These are phyloP conservation scores for Trichoderma erinaceum DNA, from an alignment of 495 filamentous ascomycete genomes.

Conservation along the genomic window DNA sequence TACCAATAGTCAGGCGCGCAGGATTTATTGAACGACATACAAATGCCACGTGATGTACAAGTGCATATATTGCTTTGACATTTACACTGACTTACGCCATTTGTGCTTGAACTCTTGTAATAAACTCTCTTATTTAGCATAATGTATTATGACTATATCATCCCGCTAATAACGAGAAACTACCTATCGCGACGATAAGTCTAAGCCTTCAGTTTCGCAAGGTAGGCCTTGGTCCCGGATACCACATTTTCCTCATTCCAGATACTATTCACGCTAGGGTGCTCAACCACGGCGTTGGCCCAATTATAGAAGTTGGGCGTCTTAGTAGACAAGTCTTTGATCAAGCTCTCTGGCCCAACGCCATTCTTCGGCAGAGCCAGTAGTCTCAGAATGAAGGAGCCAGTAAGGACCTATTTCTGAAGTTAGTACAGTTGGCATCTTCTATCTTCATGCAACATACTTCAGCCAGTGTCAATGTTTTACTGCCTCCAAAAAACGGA, in stretches of 20 bases:
- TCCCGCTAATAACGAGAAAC: too few species aligned
- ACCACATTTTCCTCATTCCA: slow-evolving; percentile 45
- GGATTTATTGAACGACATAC: too few species aligned
- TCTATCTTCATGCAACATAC: slow-evolving; percentile 36
- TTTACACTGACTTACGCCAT: too few species aligned
- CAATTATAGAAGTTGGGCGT: slow-evolving; percentile 63
- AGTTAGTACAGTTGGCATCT: neutral
- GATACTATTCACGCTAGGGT: slow-evolving; percentile 63
- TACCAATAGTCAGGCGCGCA: too few species aligned
- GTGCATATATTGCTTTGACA: too few species aligned
- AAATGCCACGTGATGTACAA: too few species aligned
- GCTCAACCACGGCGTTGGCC: slow-evolving; percentile 53
- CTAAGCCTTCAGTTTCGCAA: slow-evolving; percentile 26
- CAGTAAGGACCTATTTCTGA: slow-evolving; percentile 51
- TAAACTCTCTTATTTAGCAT: too few species aligned
- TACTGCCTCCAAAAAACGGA: slow-evolving; percentile 78
- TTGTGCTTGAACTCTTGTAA: too few species aligned
- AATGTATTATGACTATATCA: too few species aligned
- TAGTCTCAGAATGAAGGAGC: slow-evolving; percentile 60
- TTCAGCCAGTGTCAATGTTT: slow-evolving; percentile 71
- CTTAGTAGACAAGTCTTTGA: slow-evolving; percentile 41
- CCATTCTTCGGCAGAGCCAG: slow-evolving; percentile 45
- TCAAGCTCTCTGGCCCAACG: slow-evolving; percentile 46
- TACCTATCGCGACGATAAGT: neutral
- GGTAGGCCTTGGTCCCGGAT: slow-evolving; percentile 27